Base-by-base conservation (phyloP, 345 rosid species). In the Camelina sativa region DNA sequence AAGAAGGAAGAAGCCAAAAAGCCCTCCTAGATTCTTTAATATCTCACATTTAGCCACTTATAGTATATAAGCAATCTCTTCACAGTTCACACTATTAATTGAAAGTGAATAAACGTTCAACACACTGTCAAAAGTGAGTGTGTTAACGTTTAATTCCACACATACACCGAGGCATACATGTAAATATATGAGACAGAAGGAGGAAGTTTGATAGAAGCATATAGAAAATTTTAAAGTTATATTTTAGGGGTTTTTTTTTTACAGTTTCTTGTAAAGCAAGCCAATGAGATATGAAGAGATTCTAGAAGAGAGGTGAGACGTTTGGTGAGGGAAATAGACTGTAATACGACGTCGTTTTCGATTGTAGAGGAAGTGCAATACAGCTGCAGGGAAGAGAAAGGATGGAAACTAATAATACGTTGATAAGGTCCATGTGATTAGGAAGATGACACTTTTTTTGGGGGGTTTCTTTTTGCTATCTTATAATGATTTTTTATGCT, bases 111-210 rank as follows among this genome's bases (percentile, higher is more conserved):
- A 65, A 17, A 43, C 65, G 78, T 72, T 78, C 0, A 65, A 67
- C 69, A 72, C 77, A 17, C 81, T 58, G 65, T 72, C 77, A 78
- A 78, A 67, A 72, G 74, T 64, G 77, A 72, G 81, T 78, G 81
- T 67, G 78, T 73, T 73, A 60, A 67, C 67, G 74, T 61, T 79
- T 79, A 38, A 6, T 17, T 70, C 43, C 50, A 77, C 72, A 71
- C 50, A 58, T 32, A 67, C 48, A 55, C 71, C 65, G 71, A 71
- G 47, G 72, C 67, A 77, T 48, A 77, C 80, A 57, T 77, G 80
- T 77, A 77, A 51, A 77, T 77, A 71, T 70, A 55, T 7, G 62
- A 76, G 72, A 50, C 4, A 51, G 53, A 7, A 56, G 44, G 43
- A 63, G 63, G 40, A 20, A 51, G 28, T 51, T 65, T 32, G 50